Evolutionary conservation across 495 filamentous ascomycete genomes (phyloP).

Genomic region (Hypoxylon cercidicola): DNA sequence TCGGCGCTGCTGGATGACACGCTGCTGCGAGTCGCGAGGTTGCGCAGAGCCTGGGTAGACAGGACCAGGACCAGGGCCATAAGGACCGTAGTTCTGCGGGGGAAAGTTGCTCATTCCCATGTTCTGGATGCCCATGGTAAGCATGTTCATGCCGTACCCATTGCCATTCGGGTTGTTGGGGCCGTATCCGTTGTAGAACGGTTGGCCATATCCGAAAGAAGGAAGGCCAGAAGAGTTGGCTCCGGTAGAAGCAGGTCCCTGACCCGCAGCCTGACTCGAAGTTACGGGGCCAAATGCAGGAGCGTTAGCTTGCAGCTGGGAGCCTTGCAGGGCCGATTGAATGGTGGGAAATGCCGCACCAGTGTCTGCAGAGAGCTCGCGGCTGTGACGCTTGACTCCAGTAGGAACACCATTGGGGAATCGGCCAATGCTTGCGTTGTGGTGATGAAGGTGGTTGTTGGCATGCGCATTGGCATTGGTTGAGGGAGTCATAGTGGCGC

Average conservation of each 20-base stretch:
- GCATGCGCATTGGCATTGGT: constrained; percentile 71
- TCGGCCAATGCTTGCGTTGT: constrained; percentile 82
- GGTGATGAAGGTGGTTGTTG: constrained; percentile 83
- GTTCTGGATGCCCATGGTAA: constrained; percentile 68
- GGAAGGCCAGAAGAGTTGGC: constrained; percentile 46
- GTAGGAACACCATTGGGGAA: constrained; percentile 64
- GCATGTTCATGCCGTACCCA: constrained; percentile 63
- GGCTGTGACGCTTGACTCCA: constrained; percentile 71
- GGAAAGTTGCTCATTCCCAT: constrained; percentile 65
- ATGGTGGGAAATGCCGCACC: constrained; percentile 61
- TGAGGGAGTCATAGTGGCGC: constrained; percentile 39
- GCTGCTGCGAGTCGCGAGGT: constrained; percentile 72
- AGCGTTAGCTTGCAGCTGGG: constrained; percentile 82
- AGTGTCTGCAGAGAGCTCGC: constrained; percentile 68
- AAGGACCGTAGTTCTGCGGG: constrained; percentile 60
- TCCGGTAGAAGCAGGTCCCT: constrained; percentile 46
- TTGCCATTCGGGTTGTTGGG: constrained; percentile 34
- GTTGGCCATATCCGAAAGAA: constrained; percentile 51
- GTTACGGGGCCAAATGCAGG: constrained; percentile 71
- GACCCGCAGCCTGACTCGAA: constrained; percentile 46
- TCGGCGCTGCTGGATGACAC: constrained; percentile 75
- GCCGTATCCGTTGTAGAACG: constrained; percentile 54
- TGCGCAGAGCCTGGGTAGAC: constrained; percentile 58
- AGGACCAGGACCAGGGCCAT: constrained; percentile 51
- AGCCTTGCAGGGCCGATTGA: constrained; percentile 79